Evolutionary conservation across 768 basidiomycete genomes (phyloP).

Genomic region (Tylopilus balloui): DNA sequence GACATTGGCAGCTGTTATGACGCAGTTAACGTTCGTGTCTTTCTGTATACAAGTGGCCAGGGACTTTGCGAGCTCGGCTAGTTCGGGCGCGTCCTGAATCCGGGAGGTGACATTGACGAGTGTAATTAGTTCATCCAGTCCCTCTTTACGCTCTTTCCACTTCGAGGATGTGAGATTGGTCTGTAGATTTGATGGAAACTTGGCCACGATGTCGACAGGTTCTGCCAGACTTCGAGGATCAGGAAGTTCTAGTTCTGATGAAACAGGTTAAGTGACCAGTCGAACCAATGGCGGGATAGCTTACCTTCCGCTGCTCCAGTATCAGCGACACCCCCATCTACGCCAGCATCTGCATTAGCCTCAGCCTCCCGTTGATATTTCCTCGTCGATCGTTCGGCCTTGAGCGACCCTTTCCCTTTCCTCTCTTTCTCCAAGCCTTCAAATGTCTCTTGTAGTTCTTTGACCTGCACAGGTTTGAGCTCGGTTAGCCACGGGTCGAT

Average conservation of each 20-base stretch:
- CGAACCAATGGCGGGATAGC: conserved; percentile 9
- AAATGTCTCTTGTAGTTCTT: conserved; percentile 91
- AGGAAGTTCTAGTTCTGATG: conserved; percentile 47
- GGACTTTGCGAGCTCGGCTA: conserved; percentile 70
- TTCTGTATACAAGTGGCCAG: conserved; percentile 76
- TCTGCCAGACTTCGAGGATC: conserved; percentile 82
- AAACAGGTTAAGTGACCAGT: conserved; percentile 9
- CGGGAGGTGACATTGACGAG: conserved; percentile 65
- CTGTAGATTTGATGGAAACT: conserved; percentile 73
- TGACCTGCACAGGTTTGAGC: conserved; percentile 94
- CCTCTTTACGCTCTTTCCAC: conserved; percentile 97
- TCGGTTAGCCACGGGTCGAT: conserved; percentile 84
- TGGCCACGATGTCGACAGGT: conserved; percentile 70
- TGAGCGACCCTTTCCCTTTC: conserved; percentile 77
- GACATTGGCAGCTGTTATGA: conserved; percentile 80
- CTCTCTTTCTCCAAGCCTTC: conserved; percentile 79
- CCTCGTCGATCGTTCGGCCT: conserved; percentile 75
- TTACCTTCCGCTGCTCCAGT: conserved; percentile 53
- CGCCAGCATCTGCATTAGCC: conserved; percentile 35
- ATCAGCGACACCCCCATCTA: conserved; percentile 34
- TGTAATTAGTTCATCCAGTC: conserved; percentile 74
- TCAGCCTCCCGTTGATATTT: conserved; percentile 71
- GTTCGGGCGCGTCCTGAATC: conserved; percentile 75
- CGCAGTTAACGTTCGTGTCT: conserved; percentile 95
- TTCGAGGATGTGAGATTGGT: conserved; percentile 80